phyloP scores from a whole-genome alignment of 768 basidiomycete species.

The Boletus fagicola region DNA sequence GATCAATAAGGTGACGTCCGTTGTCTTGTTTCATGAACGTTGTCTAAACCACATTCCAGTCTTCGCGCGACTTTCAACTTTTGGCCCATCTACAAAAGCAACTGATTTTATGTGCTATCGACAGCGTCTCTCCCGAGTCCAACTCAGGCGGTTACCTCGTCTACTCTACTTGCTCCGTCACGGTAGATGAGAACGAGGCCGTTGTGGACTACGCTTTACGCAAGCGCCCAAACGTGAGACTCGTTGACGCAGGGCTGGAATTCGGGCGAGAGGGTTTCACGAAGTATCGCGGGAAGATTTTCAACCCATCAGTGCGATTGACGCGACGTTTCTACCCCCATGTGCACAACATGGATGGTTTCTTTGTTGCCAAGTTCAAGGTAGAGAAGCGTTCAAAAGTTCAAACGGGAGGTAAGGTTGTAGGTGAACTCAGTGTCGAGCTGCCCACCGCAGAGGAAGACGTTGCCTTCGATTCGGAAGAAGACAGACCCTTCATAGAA shows the following conservation, averaged over 20 bases:
- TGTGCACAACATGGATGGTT: conserved; percentile 99
- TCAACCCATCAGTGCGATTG: conserved; percentile 72
- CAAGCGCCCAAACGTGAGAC: conserved; percentile 88
- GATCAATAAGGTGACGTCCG: conserved; percentile 80
- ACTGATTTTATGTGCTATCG: conserved; percentile 95
- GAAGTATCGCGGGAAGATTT: conserved; percentile 86
- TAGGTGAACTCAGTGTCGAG: conserved; percentile 25
- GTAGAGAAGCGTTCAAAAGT: conserved; percentile 75
- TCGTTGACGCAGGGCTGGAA: conserved; percentile 89
- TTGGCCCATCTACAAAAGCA: conserved; percentile 98
- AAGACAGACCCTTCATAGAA: conserved; percentile 74
- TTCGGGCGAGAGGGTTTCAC: conserved; percentile 94
- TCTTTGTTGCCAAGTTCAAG: conserved; percentile 98
- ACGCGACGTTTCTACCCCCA: conserved; percentile 94
- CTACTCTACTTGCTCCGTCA: conserved; percentile 98
- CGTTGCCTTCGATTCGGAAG: conserved; percentile 69
- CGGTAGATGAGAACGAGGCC: conserved; percentile 96
- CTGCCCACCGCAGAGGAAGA: conserved; percentile 29
- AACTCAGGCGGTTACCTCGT: conserved; percentile 92
- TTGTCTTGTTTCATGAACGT: not conserved
- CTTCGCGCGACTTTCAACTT: conserved; percentile 92
- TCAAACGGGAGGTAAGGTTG: conserved; percentile 29
- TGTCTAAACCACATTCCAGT: conserved; percentile 44
- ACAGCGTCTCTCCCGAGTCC: conserved; percentile 87
- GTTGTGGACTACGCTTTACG: conserved; percentile 97